These are phyloP conservation scores for Allium fistulosum DNA, from an alignment of 106 monocot genomes.

Conservation along the genomic window DNA sequence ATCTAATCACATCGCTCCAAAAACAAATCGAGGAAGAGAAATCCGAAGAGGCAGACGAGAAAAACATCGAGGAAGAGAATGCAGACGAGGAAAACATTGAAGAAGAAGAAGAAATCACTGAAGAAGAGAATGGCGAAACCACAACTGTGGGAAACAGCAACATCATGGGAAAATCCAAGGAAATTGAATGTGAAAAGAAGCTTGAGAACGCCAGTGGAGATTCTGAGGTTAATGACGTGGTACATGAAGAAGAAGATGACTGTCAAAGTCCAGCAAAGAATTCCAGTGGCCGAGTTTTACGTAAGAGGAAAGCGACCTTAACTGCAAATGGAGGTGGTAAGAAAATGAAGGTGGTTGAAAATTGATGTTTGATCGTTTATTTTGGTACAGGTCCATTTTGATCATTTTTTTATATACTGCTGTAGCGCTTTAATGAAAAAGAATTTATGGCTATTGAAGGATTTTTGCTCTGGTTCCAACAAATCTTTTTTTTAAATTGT, in stretches of 20 bases:
- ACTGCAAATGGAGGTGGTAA: slow-evolving; percentile 2
- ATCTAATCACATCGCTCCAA: no score
- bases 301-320: not conserved
- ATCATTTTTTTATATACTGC: no score
- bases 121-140: slow-evolving; percentile 26
- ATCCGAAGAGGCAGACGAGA: no score
- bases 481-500: no score
- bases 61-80: no score
- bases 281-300: not conserved
- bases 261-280: slow-evolving; percentile 6
- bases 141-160: slow-evolving; percentile 6
- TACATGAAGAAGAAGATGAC: slow-evolving; percentile 3
- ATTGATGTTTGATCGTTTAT: no score
- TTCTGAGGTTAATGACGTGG: slow-evolving; percentile 9
- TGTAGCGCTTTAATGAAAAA: no score
- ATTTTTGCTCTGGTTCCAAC: no score
- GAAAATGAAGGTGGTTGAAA: slow-evolving; percentile 10
- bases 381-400: no score
- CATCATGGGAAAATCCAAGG: not conserved
- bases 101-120: slow-evolving; percentile 27
- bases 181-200: not conserved
- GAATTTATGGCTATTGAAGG: no score
- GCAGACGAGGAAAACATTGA: slow-evolving; percentile 63
- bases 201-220: slow-evolving; percentile 12
- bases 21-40: no score